phyloP scores from a whole-genome alignment of 2,329 filamentous ascomycete genomes.

The Trichoderma atroviride region DNA sequence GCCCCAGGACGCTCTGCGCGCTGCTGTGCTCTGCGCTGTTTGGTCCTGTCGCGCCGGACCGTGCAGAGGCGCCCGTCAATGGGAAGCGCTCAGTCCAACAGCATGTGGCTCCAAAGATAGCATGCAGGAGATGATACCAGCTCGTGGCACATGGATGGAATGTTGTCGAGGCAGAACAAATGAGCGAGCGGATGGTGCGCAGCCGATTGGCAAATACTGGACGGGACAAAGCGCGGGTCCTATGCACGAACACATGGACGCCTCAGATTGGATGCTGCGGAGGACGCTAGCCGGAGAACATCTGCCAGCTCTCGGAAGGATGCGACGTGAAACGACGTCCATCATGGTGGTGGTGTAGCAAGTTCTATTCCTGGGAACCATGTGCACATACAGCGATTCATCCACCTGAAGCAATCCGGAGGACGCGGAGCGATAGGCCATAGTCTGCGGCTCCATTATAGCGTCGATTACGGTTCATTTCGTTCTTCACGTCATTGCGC shows the following conservation, averaged over 20 bases:
- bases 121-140: background rate
- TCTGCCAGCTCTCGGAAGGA: background rate
- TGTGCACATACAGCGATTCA: background rate
- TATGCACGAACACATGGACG: conserved; percentile 21
- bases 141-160: background rate
- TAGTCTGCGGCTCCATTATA: too few relatives aligned
- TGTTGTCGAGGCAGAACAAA: background rate
- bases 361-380: background rate
- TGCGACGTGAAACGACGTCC: background rate
- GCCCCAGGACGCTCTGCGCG: background rate
- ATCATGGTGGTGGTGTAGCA: background rate
- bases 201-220: conserved; percentile 8
- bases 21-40: background rate
- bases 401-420: background rate
- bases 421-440: too few relatives aligned
- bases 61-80: background rate
- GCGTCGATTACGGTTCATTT: background rate
- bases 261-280: conserved; percentile 6
- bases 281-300: background rate
- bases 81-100: background rate
- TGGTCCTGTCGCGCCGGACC: background rate
- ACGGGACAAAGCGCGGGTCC: background rate
- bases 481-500: background rate
- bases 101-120: background rate
- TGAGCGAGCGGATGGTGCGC: background rate